Conservation (phyloP, 441 rosid species). For the Gossypium gossypioides region DNA sequence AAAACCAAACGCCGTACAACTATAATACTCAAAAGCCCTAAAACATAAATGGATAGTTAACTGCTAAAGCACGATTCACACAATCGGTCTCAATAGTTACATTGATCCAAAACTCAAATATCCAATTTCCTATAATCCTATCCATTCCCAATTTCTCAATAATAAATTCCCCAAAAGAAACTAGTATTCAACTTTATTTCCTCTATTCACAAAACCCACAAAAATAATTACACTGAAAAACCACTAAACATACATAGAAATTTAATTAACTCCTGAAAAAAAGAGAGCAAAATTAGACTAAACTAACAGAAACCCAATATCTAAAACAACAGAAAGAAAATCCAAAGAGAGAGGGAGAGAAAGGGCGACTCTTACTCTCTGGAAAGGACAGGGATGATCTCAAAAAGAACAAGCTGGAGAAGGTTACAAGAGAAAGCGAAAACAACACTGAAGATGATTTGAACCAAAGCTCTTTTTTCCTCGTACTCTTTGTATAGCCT, state of each 20-base stretch:
- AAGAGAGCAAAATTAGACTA: neutral
- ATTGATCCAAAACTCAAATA: neutral
- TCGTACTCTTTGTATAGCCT: slow-evolving; percentile 94
- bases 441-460: slow-evolving; percentile 88
- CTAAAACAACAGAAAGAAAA: neutral
- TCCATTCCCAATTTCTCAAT: neutral
- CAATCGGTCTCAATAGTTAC: neutral
- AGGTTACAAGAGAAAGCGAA: slow-evolving; percentile 97
- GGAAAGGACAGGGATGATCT: slow-evolving; percentile 88
- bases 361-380: slow-evolving; percentile 41
- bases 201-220: neutral
- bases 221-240: neutral
- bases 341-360: neutral
- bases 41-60: neutral
- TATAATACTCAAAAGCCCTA: neutral
- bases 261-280: neutral
- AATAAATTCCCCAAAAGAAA: neutral
- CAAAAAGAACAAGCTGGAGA: slow-evolving; percentile 93
- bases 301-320: neutral
- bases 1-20: neutral
- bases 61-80: neutral
- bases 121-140: neutral
- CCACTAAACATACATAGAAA: neutral
- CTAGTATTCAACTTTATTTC: neutral
- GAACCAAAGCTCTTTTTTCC: slow-evolving; percentile 82